Conservation (phyloP, 1,284 basidiomycete genomes). For the Tilletia indica region DNA sequence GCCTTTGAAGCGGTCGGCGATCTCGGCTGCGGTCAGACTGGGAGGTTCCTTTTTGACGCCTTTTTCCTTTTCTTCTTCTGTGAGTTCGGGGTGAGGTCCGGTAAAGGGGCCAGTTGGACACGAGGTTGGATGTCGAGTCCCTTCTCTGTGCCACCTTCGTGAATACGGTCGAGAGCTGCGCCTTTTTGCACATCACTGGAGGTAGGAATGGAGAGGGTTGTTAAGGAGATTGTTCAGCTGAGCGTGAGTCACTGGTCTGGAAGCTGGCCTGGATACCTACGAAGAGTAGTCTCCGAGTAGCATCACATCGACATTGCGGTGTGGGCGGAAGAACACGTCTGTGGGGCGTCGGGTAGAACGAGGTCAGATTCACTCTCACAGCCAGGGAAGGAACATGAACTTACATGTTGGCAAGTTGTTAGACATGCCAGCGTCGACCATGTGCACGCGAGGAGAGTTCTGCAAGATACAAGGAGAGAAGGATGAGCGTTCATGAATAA, state of each 20-base stretch:
- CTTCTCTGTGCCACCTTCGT: slow-evolving; percentile 18
- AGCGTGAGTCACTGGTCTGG: too few relatives aligned
- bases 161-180: slow-evolving; percentile 14
- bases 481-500: neutral
- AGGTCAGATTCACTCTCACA: too few relatives aligned
- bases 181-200: slow-evolving; percentile 23
- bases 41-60: slow-evolving; percentile 17
- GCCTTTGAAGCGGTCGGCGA: slow-evolving; percentile 27
- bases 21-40: slow-evolving; percentile 21
- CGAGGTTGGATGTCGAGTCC: slow-evolving; percentile 19
- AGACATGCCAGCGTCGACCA: slow-evolving; percentile 28
- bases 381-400: neutral
- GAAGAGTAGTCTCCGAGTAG: slow-evolving; percentile 20
- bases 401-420: slow-evolving; percentile 37
- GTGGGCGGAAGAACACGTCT: slow-evolving; percentile 22
- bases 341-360: neutral
- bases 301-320: slow-evolving; percentile 21
- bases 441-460: slow-evolving; percentile 32
- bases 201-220: neutral
- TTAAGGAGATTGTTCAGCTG: too few relatives aligned
- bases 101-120: slow-evolving; percentile 9
- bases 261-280: neutral
- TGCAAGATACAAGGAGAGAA: neutral
- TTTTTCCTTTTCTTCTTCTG: slow-evolving; percentile 19
- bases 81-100: neutral